Evolutionary conservation across 2,329 filamentous ascomycete species (phyloP), one percentile per base, ranked within the genome.

Genomic region (Fusarium pseudoanthophilum): DNA sequence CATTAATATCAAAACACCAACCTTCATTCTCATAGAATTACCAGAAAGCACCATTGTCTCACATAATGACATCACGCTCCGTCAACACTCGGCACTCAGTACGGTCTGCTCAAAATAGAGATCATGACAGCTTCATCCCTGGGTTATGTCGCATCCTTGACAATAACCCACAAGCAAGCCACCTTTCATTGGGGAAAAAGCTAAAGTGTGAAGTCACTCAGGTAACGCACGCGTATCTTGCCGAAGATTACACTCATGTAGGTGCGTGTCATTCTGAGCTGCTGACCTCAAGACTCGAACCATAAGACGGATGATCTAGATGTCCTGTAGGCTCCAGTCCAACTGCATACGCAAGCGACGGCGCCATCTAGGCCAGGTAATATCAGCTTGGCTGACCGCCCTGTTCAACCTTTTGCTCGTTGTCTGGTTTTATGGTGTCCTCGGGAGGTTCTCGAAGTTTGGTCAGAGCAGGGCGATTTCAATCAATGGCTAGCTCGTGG

Each of bases 271-370:
- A 69, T 70, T 60, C 60, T 67, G 59, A 61, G 40, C 67, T 64
- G 64, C 61, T 75, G 65, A 72, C 71, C 56, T 66, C 56, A 34
- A 68, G 51, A 64, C 75, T 71, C 67, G 66, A 66, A 73, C 75
- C 70, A 77, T 57, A 56, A 67, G 61, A 65, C 72, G 58, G 53
- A 68, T 68, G 60, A 70, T 75, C 67, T 60, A 61, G 65, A 75
- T 52, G 56, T 55, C 56, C 64, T 72, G 65, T 68, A 71, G 59
- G 32, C 56, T 51, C 32, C 42, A 60, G 48, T 46, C 70, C 71
- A 66, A 65, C 66, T 63, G 51, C 55, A 57, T 73, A 76, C 69
- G 55, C 65, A 69, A 75, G 48, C 67, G 57, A 66, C 69, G 45
- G 34, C 51, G 49, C 64, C 59, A 55, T 71, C 46, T 49, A 32